Evolutionary conservation across 371 early-diverging fungal species (phyloP).

Genomic region (Syncephalis fuscata): DNA sequence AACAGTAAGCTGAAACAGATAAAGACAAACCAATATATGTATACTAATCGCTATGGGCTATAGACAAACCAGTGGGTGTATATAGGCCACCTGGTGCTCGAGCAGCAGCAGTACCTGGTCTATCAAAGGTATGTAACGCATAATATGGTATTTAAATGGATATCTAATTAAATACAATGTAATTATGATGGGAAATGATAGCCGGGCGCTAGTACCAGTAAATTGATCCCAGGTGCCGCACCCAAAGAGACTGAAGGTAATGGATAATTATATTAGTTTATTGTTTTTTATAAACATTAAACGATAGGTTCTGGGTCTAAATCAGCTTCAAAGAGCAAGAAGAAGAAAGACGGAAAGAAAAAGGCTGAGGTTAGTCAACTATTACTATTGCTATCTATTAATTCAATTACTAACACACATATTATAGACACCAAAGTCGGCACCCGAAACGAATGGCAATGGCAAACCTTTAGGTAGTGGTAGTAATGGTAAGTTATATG

Average conservation of each 20-base stretch:
- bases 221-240: neutral
- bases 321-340: conserved; percentile 35
- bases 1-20: too few species aligned
- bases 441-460: conserved; percentile 8
- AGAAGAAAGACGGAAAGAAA: conserved; percentile 31
- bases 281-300: neutral
- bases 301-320: conserved; percentile 5
- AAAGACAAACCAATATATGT: too few species aligned
- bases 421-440: conserved; percentile 4
- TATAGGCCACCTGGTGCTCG: too few species aligned
- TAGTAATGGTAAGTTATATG: conserved; percentile 11
- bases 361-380: conserved; percentile 7
- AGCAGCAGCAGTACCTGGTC: too few species aligned
- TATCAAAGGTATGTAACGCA: too few species aligned
- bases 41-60: too few species aligned
- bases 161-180: too few species aligned
- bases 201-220: neutral
- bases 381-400: neutral
- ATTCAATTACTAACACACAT: neutral
- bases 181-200: too few species aligned
- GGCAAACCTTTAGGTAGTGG: too few species aligned
- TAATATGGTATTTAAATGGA: too few species aligned
- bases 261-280: neutral
- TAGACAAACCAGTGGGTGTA: too few species aligned
- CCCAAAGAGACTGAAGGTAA: neutral